Evolutionary conservation across 345 rosid species (phyloP).

Genomic region (Bretschneidera sinensis): DNA sequence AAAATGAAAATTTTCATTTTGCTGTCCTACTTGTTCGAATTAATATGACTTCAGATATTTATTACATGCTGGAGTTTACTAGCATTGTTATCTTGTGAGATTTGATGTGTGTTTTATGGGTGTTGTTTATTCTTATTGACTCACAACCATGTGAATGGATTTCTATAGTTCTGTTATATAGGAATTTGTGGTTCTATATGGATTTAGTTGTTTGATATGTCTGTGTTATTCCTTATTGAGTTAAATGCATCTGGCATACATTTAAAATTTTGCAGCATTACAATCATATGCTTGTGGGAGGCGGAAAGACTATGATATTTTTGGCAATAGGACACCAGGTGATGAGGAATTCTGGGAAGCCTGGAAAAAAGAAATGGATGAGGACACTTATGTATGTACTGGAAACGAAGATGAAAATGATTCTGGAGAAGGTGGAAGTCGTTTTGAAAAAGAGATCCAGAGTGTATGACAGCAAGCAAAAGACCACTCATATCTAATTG

Average conservation of each 20-base stretch:
- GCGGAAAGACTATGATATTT: slow-evolving; percentile 59
- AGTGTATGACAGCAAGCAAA: slow-evolving; percentile 72
- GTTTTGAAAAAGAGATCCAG: slow-evolving; percentile 49
- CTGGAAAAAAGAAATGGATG: slow-evolving; percentile 65
- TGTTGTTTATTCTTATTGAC: too few relatives aligned
- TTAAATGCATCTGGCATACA: neutral
- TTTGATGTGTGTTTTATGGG: too few relatives aligned
- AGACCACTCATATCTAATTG: slow-evolving; percentile 57
- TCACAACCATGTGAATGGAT: too few relatives aligned
- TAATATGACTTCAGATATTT: too few relatives aligned
- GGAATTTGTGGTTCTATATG: neutral
- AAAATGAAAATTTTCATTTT: too few relatives aligned
- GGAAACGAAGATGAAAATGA: slow-evolving; percentile 75
- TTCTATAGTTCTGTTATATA: too few relatives aligned
- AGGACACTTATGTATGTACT: slow-evolving; percentile 67
- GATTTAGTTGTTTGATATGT: neutral
- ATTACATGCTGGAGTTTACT: too few relatives aligned
- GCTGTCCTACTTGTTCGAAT: too few relatives aligned
- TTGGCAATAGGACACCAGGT: slow-evolving; percentile 58
- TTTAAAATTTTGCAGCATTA: slow-evolving; percentile 39
- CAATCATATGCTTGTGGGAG: slow-evolving; percentile 55
- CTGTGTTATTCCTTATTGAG: neutral
- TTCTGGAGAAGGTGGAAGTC: slow-evolving; percentile 20
- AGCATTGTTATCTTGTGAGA: too few relatives aligned
- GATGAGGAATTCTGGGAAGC: slow-evolving; percentile 56